Evolutionary conservation across 2,329 filamentous ascomycete genomes (phyloP).

Genomic region (Botryotinia convoluta): DNA sequence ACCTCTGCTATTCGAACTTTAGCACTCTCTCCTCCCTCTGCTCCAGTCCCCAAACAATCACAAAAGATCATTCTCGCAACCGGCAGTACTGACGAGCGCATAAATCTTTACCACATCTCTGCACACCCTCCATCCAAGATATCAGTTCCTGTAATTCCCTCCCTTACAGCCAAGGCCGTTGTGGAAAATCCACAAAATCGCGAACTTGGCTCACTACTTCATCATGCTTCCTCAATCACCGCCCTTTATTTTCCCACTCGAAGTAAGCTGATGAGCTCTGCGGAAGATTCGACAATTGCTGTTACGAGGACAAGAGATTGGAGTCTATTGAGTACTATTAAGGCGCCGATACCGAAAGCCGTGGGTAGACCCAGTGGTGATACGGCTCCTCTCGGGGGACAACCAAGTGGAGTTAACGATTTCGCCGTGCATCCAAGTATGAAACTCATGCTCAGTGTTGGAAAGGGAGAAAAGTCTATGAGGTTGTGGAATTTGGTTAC

Average conservation of each 20-base stretch:
- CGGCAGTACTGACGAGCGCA: constrained; percentile 87
- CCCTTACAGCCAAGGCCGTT: constrained; percentile 69
- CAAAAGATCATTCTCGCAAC: constrained; percentile 88
- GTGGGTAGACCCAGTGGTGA: constrained; percentile 82
- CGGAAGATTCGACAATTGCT: constrained; percentile 88
- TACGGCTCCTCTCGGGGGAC: constrained; percentile 76
- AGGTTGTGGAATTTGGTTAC: constrained; percentile 95
- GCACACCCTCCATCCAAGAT: constrained; percentile 60
- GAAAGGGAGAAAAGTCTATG: constrained; percentile 87
- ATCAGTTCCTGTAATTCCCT: constrained; percentile 59
- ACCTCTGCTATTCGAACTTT: constrained; percentile 85
- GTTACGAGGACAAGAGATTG: constrained; percentile 87
- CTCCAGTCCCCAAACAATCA: constrained; percentile 56
- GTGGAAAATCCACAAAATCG: constrained; percentile 83
- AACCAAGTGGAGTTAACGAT: constrained; percentile 86
- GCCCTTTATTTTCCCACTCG: constrained; percentile 78
- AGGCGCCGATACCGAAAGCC: constrained; percentile 79
- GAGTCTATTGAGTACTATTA: constrained; percentile 82
- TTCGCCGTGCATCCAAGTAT: constrained; percentile 95
- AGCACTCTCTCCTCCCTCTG: constrained; percentile 75
- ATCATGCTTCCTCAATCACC: constrained; percentile 82
- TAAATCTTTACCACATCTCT: constrained; percentile 92
- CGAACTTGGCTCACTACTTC: constrained; percentile 80
- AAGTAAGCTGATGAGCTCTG: constrained; percentile 81
- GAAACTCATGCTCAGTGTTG: constrained; percentile 93